Percentiles rank a stretch among this genome's conserved stretches.
These are phyloP conservation scores for Patellaria atrata DNA, from an alignment of 495 filamentous ascomycete species.

Conservation along the genomic window DNA sequence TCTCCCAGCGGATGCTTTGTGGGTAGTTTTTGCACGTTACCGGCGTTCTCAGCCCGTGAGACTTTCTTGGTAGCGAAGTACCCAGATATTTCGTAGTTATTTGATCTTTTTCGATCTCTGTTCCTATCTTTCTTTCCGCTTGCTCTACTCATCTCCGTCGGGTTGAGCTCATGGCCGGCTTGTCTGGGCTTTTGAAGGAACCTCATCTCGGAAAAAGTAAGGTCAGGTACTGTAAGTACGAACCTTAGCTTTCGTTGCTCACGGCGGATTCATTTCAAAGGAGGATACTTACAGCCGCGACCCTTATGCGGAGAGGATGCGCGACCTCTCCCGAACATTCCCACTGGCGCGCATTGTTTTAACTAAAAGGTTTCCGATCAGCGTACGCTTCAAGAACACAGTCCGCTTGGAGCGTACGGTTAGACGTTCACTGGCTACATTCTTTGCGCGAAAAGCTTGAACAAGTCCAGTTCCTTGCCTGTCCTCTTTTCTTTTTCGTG, in stretches of 20 bases:
- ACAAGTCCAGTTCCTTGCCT: constrained; percentile 37
- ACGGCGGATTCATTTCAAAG: too few species aligned
- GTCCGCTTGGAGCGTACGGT: constrained; percentile 35
- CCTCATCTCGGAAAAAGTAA: constrained; percentile 53
- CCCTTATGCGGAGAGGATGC: constrained; percentile 43
- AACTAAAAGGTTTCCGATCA: constrained; percentile 32
- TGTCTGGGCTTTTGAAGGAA: constrained; percentile 37
- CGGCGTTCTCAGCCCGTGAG: constrained; percentile 16
- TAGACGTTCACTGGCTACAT: constrained; percentile 42
- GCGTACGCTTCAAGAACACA: constrained; percentile 12
- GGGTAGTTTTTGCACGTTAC: constrained; percentile 22
- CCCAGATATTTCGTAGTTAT: constrained; percentile 27
- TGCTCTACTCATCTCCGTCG: constrained; percentile 8
- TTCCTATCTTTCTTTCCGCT: constrained; percentile 21
- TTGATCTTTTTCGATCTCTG: too few species aligned
- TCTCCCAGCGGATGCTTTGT: too few species aligned
- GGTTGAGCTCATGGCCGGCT: constrained; percentile 15
- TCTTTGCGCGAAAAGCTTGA: constrained; percentile 47
- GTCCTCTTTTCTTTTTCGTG: constrained; percentile 24
- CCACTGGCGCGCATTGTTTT: constrained; percentile 36
- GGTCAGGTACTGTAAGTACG: constrained; percentile 44
- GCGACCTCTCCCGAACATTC: constrained; percentile 59
- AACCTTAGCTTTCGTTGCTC: too few species aligned
- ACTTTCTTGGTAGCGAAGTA: constrained; percentile 25
- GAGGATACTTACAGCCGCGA: constrained; percentile 31